Percentiles rank a stretch among this genome's conserved stretches.
Evolutionary conservation across 1,284 basidiomycete species (phyloP).

Genomic region (Ustilago sp.): DNA sequence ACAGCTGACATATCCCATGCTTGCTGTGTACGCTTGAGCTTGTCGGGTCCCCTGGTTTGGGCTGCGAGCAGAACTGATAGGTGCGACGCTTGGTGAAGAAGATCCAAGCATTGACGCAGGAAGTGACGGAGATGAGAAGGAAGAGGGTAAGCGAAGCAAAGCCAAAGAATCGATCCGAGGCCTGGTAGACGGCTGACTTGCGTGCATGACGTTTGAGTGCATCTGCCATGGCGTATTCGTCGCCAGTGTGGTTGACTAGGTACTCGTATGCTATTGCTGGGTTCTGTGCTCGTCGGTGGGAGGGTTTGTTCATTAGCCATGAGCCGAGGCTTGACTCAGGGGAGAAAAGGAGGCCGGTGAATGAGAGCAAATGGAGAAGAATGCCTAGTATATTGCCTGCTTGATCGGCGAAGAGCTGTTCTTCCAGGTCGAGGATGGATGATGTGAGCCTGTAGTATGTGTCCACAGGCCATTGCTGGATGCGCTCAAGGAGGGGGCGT

Average conservation of each 20-base stretch:
- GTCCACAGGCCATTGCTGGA: constrained; percentile 46
- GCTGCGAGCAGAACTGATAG: constrained; percentile 51
- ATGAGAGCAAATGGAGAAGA: constrained; percentile 34
- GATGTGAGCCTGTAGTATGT: constrained; percentile 33
- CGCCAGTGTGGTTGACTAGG: constrained; percentile 43
- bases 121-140: constrained; percentile 28
- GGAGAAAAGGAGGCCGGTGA: constrained; percentile 45
- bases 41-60: constrained; percentile 20
- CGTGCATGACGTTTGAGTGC: constrained; percentile 39
- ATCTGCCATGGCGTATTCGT: constrained; percentile 51
- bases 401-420: constrained; percentile 43
- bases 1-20: constrained; percentile 41
- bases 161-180: constrained; percentile 48
- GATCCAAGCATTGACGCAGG: constrained; percentile 46
- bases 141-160: constrained; percentile 32
- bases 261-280: constrained; percentile 51
- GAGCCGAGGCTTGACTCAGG: constrained; percentile 44
- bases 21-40: constrained; percentile 38
- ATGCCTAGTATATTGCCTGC: constrained; percentile 47
- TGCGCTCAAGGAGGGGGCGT: constrained; percentile 32
- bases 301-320: constrained; percentile 46
- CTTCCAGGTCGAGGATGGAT: constrained; percentile 36
- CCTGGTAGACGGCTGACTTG: constrained; percentile 35
- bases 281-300: constrained; percentile 40
- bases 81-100: constrained; percentile 49